Conservation (phyloP, 2,329 filamentous ascomycete genomes). For the Fusarium sp. region DNA sequence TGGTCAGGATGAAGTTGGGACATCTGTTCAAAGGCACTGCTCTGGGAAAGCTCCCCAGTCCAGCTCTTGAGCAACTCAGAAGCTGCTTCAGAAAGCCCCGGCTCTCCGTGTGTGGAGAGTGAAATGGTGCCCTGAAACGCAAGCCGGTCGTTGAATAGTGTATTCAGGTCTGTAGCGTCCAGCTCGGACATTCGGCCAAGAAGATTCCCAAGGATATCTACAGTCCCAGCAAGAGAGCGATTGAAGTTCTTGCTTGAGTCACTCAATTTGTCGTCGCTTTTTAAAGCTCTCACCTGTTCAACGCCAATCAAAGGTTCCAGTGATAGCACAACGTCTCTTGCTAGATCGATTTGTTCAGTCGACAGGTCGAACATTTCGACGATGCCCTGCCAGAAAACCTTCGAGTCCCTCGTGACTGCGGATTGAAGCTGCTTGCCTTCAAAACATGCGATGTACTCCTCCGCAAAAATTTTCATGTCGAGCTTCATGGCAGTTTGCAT, state of each 20-base stretch:
- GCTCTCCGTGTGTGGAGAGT: constrained; percentile 81
- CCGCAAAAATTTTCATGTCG: constrained; percentile 55
- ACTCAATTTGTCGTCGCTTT: constrained; percentile 53
- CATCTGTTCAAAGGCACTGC: constrained; percentile 51
- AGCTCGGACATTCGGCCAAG: constrained; percentile 84
- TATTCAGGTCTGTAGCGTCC: constrained; percentile 70
- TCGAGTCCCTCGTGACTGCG: constrained; percentile 73
- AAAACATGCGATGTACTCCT: constrained; percentile 66
- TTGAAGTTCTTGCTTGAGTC: constrained; percentile 74
- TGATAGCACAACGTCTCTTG: constrained; percentile 75
- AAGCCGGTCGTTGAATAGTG: constrained; percentile 72
- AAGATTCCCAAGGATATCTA: constrained; percentile 72
- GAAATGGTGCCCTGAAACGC: constrained; percentile 80
- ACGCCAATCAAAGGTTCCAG: constrained; percentile 76
- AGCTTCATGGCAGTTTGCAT: constrained; percentile 64
- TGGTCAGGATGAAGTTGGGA: constrained; percentile 53
- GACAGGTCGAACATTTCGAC: constrained; percentile 82
- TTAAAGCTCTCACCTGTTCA: constrained; percentile 73
- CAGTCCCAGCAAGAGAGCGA: constrained; percentile 65
- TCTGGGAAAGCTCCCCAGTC: constrained; percentile 69
- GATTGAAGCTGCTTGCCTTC: constrained; percentile 69
- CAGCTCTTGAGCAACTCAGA: constrained; percentile 85
- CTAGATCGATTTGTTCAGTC: constrained; percentile 75
- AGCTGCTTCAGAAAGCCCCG: constrained; percentile 80
- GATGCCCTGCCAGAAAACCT: constrained; percentile 50